These are phyloP conservation scores for Peribolospora baueri DNA, from an alignment of 768 basidiomycete genomes.

Conservation along the genomic window DNA sequence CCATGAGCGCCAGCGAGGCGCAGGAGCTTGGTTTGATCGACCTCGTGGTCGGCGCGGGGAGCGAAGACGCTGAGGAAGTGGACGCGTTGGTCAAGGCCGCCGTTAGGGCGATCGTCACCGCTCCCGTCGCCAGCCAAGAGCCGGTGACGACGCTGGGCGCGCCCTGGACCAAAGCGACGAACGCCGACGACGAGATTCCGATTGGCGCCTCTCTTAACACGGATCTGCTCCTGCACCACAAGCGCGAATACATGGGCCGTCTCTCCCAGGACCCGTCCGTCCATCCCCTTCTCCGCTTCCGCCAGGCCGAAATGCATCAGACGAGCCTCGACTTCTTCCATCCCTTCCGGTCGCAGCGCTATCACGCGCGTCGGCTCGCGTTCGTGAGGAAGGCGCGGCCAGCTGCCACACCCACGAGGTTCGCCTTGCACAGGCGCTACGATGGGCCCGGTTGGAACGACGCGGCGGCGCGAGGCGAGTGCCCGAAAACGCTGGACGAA, in stretches of 20 bases:
- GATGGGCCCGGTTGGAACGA: background rate
- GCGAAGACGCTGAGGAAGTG: too few relatives aligned
- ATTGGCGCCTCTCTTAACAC: background rate
- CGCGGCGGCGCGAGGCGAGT: too few relatives aligned
- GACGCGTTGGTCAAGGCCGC: too few relatives aligned
- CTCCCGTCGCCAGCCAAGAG: background rate
- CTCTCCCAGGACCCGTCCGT: background rate
- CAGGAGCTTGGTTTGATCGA: too few relatives aligned
- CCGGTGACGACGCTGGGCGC: too few relatives aligned
- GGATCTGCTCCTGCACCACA: background rate
- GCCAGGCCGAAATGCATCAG: conserved; percentile 15
- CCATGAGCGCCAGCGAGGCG: background rate
- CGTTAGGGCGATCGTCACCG: background rate
- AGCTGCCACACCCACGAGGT: conserved; percentile 12
- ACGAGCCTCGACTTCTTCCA: conserved; percentile 17
- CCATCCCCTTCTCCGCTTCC: conserved; percentile 6
- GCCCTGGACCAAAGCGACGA: too few relatives aligned
- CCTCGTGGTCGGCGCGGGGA: too few relatives aligned
- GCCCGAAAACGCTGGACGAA: conserved; percentile 6
- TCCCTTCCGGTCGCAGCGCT: conserved; percentile 14
- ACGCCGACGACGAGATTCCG: too few relatives aligned
- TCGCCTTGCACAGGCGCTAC: conserved; percentile 1
- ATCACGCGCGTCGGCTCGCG: conserved; percentile 14
- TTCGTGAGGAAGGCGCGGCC: conserved; percentile 16
- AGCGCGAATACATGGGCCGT: too few relatives aligned